These are phyloP conservation scores for Endocalyx cinctus DNA, from an alignment of 2,329 filamentous ascomycete species.

Conservation along the genomic window DNA sequence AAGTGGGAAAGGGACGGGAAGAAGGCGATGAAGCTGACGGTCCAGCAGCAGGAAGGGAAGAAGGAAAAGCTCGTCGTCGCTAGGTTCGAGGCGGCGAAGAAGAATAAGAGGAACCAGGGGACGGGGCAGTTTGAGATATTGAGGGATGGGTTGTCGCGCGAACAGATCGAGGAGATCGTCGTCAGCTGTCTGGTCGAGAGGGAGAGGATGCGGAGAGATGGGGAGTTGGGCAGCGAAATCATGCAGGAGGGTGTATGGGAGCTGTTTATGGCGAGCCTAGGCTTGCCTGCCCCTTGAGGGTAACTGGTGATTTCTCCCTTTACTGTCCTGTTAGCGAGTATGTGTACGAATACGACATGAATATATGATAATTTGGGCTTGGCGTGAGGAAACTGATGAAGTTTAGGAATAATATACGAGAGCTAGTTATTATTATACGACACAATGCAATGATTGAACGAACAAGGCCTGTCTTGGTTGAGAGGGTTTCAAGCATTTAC, in stretches of 20 bases:
- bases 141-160: constrained; percentile 1
- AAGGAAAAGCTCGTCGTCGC: constrained; percentile 7
- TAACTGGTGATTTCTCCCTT: too few relatives aligned
- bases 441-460: too few relatives aligned
- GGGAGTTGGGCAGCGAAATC: constrained; percentile 4
- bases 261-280: constrained; percentile 6
- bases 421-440: too few relatives aligned
- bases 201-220: constrained; percentile 11
- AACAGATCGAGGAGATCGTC: constrained; percentile 11
- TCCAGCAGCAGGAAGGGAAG: background rate
- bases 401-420: too few relatives aligned
- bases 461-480: too few relatives aligned
- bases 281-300: too few relatives aligned
- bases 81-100: constrained; percentile 6
- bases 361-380: too few relatives aligned
- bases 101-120: constrained; percentile 7
- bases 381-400: too few relatives aligned
- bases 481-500: too few relatives aligned
- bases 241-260: constrained; percentile 9
- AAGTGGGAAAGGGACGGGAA: constrained; percentile 8
- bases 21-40: constrained; percentile 8
- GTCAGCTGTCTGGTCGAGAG: constrained; percentile 10
- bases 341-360: too few relatives aligned
- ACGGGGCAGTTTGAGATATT: constrained; percentile 9
- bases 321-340: too few relatives aligned